Conservation (phyloP, 192 early-diverging fungal genomes). For the Rhizophagus prolifer region DNA sequence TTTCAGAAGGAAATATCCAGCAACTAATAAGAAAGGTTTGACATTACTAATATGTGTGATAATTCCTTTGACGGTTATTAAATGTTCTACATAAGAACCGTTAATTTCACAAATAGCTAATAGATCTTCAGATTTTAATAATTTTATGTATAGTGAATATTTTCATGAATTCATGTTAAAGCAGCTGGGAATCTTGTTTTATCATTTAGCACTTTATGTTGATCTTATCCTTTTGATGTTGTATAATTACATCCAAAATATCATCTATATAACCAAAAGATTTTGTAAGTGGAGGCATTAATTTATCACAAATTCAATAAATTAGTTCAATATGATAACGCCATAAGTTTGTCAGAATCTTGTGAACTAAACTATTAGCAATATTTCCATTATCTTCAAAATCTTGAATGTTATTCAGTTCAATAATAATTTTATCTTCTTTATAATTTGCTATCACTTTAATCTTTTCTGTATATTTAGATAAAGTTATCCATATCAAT, state of each 20-base stretch:
- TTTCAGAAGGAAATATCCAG: conserved; percentile 74
- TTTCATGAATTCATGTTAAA: conserved; percentile 69
- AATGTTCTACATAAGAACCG: conserved; percentile 73
- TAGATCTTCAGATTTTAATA: conserved; percentile 57
- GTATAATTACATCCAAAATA: conserved; percentile 88
- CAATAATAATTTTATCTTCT: conserved; percentile 57
- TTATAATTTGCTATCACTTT: conserved; percentile 66
- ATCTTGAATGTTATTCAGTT: conserved; percentile 66
- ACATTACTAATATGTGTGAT: conserved; percentile 93
- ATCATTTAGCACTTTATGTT: conserved; percentile 37
- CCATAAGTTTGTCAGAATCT: conserved; percentile 84
- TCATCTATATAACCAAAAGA: conserved; percentile 66
- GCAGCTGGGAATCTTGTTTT: conserved; percentile 67
- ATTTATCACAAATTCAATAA: conserved; percentile 63
- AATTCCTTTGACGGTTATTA: conserved; percentile 89
- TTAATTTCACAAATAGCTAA: conserved; percentile 87
- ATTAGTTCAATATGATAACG: conserved; percentile 84
- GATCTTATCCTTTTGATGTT: conserved; percentile 63
- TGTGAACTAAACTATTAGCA: conserved; percentile 50
- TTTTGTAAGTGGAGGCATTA: conserved; percentile 51
- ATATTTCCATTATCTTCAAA: neutral
- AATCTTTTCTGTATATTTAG: neutral
- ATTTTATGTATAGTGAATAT: conserved; percentile 80
- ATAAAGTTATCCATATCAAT: neutral
- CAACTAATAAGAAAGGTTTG: conserved; percentile 85